These are phyloP conservation scores for Ceratobasidium sp. DNA, from an alignment of 1,284 basidiomycete species.

Conservation along the genomic window DNA sequence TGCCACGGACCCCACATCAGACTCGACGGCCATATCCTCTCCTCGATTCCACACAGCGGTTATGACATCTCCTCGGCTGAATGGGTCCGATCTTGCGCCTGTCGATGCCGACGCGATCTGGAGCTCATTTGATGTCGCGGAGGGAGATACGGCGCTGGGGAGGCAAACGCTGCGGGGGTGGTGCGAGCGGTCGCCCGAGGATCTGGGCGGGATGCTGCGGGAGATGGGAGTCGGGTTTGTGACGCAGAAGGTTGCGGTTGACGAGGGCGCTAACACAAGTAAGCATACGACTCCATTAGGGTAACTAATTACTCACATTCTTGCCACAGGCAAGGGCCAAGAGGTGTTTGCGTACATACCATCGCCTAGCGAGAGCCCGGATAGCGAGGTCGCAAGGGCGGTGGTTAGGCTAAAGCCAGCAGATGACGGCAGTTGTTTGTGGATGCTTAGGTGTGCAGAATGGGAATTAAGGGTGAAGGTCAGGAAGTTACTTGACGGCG, in stretches of 20 bases:
- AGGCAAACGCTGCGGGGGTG: slow-evolving; percentile 33
- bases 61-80: slow-evolving; percentile 28
- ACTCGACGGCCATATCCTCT: slow-evolving; percentile 21
- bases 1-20: not conserved
- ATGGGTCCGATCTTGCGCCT: slow-evolving; percentile 13
- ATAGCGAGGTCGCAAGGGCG: slow-evolving; percentile 49
- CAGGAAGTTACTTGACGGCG: slow-evolving; percentile 54
- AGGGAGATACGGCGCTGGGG: slow-evolving; percentile 2
- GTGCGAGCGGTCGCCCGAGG: slow-evolving; percentile 32
- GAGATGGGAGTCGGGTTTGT: slow-evolving; percentile 32
- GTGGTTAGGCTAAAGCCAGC: slow-evolving; percentile 65
- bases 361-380: slow-evolving; percentile 38
- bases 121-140: slow-evolving; percentile 25
- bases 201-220: slow-evolving; percentile 1
- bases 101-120: slow-evolving; percentile 34
- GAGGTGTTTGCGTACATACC: slow-evolving; percentile 39
- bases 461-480: slow-evolving; percentile 53
- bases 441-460: slow-evolving; percentile 68
- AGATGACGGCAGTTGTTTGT: slow-evolving; percentile 73
- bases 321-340: slow-evolving; percentile 31
- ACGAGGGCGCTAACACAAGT: slow-evolving; percentile 9
- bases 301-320: slow-evolving; percentile 52
- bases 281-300: slow-evolving; percentile 68
- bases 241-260: slow-evolving; percentile 23
- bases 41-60: slow-evolving; percentile 23